Conservation (phyloP, 1,284 basidiomycete species). For the Cutaneotrichosporon cavernicola region DNA sequence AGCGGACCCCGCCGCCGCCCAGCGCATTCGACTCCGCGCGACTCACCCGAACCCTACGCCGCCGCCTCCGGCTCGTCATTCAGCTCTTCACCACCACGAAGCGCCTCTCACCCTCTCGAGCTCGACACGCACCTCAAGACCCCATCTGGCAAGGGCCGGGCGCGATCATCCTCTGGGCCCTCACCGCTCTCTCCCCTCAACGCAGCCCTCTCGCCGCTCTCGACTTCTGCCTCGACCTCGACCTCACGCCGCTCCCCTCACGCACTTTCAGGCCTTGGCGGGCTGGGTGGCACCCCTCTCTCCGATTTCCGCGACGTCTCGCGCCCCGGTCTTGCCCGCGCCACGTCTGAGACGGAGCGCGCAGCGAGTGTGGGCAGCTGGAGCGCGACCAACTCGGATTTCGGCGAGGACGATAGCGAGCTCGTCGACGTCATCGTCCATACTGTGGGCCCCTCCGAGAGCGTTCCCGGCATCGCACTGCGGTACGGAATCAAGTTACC, state of each 20-base stretch:
- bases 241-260: neutral
- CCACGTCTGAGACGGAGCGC: conserved; percentile 47
- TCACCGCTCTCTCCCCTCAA: conserved; percentile 4
- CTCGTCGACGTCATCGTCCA: conserved; percentile 56
- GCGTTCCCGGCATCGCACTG: conserved; percentile 77
- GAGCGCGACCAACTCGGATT: conserved; percentile 29
- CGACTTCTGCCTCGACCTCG: neutral
- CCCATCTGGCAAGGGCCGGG: neutral
- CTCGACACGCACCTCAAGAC: conserved; percentile 3
- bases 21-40: neutral
- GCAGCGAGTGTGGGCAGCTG: conserved; percentile 18
- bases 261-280: conserved; percentile 3
- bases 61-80: conserved; percentile 6
- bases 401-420: conserved; percentile 36
- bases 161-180: neutral
- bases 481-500: conserved; percentile 74
- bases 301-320: conserved; percentile 27
- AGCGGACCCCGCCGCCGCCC: neutral
- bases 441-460: conserved; percentile 65
- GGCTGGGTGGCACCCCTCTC: neutral
- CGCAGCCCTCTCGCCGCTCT: conserved; percentile 1
- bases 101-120: conserved; percentile 21
- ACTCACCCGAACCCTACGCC: conserved; percentile 3
- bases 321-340: conserved; percentile 39
- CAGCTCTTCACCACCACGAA: neutral